Percentiles rank a stretch among this genome's conserved stretches.
Conservation (phyloP, 306 rosid species). For the Lablab purpureus region DNA sequence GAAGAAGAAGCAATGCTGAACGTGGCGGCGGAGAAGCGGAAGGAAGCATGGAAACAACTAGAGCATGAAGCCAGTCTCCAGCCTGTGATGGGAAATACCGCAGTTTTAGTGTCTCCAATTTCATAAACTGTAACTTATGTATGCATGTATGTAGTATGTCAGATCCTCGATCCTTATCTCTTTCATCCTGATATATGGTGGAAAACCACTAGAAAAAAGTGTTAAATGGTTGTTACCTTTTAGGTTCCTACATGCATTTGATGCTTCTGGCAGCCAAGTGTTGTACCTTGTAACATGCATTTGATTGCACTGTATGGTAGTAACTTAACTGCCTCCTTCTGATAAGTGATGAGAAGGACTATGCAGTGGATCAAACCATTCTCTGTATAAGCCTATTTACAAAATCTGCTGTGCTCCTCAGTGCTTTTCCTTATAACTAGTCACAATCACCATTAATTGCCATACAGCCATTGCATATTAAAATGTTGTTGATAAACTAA, state of each 20-base stretch:
- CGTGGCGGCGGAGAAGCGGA: constrained; percentile 63
- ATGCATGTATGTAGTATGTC: constrained; percentile 34
- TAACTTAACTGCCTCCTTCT: constrained; percentile 42
- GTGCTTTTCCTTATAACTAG: neutral
- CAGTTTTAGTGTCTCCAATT: constrained; percentile 78
- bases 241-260: constrained; percentile 44
- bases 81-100: constrained; percentile 80
- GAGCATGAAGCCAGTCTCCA: constrained; percentile 77
- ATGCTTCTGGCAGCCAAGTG: constrained; percentile 54
- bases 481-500: neutral
- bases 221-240: constrained; percentile 59
- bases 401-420: neutral
- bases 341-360: constrained; percentile 53
- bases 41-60: constrained; percentile 79
- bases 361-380: constrained; percentile 53
- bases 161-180: constrained; percentile 39
- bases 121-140: constrained; percentile 49
- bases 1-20: constrained; percentile 71
- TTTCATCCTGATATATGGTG: constrained; percentile 39
- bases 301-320: constrained; percentile 50
- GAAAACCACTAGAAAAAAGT: constrained; percentile 51
- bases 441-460: neutral
- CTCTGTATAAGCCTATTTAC: constrained; percentile 52
- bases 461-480: neutral
- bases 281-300: constrained; percentile 53